Conservation (phyloP, 2,329 filamentous ascomycete species). For the Colletotrichum brevisporum region DNA sequence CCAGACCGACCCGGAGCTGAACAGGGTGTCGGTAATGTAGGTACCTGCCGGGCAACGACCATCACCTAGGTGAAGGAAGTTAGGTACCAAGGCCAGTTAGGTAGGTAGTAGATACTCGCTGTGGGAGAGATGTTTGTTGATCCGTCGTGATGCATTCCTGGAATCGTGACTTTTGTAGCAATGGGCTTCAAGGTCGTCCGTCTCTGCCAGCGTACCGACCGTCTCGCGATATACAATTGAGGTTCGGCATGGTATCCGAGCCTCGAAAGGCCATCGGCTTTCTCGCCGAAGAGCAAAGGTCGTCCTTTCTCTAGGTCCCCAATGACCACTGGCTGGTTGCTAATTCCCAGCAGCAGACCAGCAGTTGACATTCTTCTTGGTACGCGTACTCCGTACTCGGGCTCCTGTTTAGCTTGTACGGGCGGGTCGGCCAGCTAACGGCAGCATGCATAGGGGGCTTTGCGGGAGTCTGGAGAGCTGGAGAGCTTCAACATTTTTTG, state of each 20-base stretch:
- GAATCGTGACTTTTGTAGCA: no score
- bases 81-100: background rate
- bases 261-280: background rate
- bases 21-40: no score
- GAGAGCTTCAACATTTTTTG: slow-evolving; percentile 24
- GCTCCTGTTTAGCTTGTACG: no score
- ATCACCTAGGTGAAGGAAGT: background rate
- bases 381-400: no score
- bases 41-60: background rate
- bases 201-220: no score
- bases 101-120: background rate
- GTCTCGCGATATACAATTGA: no score
- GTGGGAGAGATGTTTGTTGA: background rate
- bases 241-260: background rate
- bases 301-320: background rate
- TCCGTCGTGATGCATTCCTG: no score
- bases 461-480: background rate
- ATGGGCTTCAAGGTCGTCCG: no score
- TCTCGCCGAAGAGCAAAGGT: background rate
- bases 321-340: slow-evolving; percentile 10
- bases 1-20: background rate
- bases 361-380: no score
- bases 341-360: background rate
- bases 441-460: background rate
- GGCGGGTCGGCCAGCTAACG: no score